phyloP scores from a whole-genome alignment of 352 stramenopile genomes.

The Phytophthora lateralis region DNA sequence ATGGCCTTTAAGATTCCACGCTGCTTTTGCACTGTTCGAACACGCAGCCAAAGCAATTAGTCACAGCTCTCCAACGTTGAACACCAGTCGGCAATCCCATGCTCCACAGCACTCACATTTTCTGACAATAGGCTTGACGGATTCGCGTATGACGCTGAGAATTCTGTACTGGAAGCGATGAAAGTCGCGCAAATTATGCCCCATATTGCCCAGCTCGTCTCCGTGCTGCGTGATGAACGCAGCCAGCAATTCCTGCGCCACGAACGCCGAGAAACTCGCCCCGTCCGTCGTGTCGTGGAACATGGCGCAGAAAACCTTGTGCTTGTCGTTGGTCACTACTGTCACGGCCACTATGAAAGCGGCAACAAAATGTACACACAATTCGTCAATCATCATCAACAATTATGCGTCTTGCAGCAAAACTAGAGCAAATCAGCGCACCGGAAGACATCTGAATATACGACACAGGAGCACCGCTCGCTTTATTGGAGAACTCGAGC shows the following conservation, averaged over 20 bases:
- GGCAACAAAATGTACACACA: slow-evolving; percentile 14
- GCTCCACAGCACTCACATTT: slow-evolving; percentile 58
- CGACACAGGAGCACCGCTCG: slow-evolving; percentile 87
- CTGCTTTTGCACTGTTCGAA: slow-evolving; percentile 79
- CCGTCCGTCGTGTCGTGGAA: slow-evolving; percentile 90
- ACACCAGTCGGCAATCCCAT: background rate
- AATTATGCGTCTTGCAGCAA: background rate
- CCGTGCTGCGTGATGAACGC: slow-evolving; percentile 85
- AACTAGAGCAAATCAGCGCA: slow-evolving; percentile 33
- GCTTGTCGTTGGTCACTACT: slow-evolving; percentile 86
- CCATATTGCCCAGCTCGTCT: slow-evolving; percentile 76
- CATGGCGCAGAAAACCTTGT: slow-evolving; percentile 92
- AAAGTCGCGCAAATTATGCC: slow-evolving; percentile 92
- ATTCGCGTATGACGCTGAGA: slow-evolving; percentile 77
- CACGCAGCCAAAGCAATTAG: slow-evolving; percentile 11
- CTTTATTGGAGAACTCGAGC: slow-evolving; percentile 92
- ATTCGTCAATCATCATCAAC: slow-evolving; percentile 3
- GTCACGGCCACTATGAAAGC: slow-evolving; percentile 76
- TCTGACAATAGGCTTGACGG: slow-evolving; percentile 82
- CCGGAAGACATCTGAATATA: slow-evolving; percentile 90
- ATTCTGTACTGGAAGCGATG: slow-evolving; percentile 91
- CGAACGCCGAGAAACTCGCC: slow-evolving; percentile 82
- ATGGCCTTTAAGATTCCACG: slow-evolving; percentile 89
- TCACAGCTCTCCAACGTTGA: background rate
- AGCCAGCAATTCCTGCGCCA: slow-evolving; percentile 87